Evolutionary conservation across 495 filamentous ascomycete genomes (phyloP).

Genomic region (Elaphomyces granulatus): DNA sequence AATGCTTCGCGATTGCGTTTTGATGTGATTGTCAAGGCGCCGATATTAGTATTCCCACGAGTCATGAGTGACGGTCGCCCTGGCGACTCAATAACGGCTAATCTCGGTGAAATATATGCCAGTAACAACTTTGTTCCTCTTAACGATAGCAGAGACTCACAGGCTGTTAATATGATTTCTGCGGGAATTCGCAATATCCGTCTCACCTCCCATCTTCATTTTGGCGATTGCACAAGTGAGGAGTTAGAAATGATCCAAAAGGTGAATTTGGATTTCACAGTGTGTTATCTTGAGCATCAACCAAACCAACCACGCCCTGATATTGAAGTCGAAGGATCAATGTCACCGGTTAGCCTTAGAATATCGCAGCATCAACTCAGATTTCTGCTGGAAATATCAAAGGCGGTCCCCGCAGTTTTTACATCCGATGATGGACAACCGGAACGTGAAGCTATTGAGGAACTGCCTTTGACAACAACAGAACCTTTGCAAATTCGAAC

Average conservation of each 20-base stretch:
- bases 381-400: conserved; percentile 70
- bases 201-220: conserved; percentile 81
- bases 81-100: conserved; percentile 76
- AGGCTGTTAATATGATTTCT: conserved; percentile 75
- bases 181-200: conserved; percentile 86
- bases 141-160: conserved; percentile 52
- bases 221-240: conserved; percentile 53
- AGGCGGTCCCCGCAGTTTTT: conserved; percentile 77
- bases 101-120: conserved; percentile 92
- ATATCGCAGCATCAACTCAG: conserved; percentile 85
- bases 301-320: conserved; percentile 68
- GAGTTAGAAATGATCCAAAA: conserved; percentile 94
- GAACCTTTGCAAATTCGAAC: conserved; percentile 31
- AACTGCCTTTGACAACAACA: conserved; percentile 43
- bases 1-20: conserved; percentile 82
- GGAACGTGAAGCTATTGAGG: conserved; percentile 47
- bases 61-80: conserved; percentile 45
- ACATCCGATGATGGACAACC: conserved; percentile 57
- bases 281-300: conserved; percentile 80
- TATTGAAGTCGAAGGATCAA: conserved; percentile 74
- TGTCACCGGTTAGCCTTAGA: conserved; percentile 82
- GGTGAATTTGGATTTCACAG: conserved; percentile 80
- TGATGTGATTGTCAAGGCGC: conserved; percentile 82
- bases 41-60: conserved; percentile 86
- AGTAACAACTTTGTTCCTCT: conserved; percentile 81